phyloP scores from a whole-genome alignment of 2,329 filamentous ascomycete species.

The Curvularia verruculosa region DNA sequence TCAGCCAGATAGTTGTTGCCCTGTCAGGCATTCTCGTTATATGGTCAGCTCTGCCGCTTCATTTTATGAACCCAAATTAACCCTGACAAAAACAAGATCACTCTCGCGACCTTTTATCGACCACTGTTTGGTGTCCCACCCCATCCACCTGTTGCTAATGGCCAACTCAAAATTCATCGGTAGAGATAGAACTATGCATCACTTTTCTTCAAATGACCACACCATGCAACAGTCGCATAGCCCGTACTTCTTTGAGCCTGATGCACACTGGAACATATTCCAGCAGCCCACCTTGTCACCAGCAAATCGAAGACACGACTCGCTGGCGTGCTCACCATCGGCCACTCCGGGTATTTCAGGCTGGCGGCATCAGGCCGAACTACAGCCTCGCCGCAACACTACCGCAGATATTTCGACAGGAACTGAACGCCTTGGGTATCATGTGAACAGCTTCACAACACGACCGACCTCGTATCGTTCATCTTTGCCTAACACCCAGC shows the following conservation, averaged over 20 bases:
- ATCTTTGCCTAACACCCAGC: slow-evolving; percentile 11
- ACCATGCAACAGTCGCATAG: not conserved
- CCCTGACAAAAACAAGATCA: not conserved
- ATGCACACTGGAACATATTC: slow-evolving; percentile 14
- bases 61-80: not conserved
- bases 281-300: slow-evolving; percentile 18
- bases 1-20: not conserved
- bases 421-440: slow-evolving; percentile 5
- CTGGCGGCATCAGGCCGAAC: slow-evolving; percentile 22
- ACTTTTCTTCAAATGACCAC: slow-evolving; percentile 4
- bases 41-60: slow-evolving; percentile 1
- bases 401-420: slow-evolving; percentile 5
- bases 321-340: slow-evolving; percentile 18
- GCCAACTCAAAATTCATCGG: slow-evolving; percentile 1
- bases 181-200: slow-evolving; percentile 9
- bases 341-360: not conserved
- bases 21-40: not conserved
- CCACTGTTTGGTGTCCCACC: not conserved
- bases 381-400: slow-evolving; percentile 25
- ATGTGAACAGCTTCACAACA: slow-evolving; percentile 15
- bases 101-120: not conserved
- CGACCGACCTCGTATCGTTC: slow-evolving; percentile 23
- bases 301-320: slow-evolving; percentile 20
- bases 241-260: slow-evolving; percentile 7
- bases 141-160: slow-evolving; percentile 2